Percentiles rank a stretch among this genome's conserved stretches.
These are phyloP conservation scores for Sinapis alba DNA, from an alignment of 441 rosid species.

Conservation along the genomic window DNA sequence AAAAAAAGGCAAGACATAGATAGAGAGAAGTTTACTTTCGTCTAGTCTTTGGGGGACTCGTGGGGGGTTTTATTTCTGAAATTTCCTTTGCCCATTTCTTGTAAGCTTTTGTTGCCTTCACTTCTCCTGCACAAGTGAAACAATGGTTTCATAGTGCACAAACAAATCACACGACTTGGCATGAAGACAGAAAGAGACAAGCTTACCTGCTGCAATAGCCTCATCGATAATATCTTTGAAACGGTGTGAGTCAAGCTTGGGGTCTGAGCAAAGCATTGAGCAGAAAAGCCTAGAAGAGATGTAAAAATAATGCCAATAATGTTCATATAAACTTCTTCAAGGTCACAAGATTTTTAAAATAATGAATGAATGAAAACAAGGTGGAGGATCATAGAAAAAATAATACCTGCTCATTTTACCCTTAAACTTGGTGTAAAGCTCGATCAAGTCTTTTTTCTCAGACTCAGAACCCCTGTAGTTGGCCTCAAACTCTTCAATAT, in stretches of 20 bases:
- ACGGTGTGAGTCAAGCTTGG: slow-evolving; percentile 92
- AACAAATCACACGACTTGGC: neutral
- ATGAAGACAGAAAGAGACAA: neutral
- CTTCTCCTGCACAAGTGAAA: slow-evolving; percentile 51
- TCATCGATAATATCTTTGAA: slow-evolving; percentile 78
- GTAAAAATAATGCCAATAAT: neutral
- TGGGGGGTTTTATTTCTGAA: slow-evolving; percentile 76
- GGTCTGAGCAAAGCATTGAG: slow-evolving; percentile 90
- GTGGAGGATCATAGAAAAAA: neutral
- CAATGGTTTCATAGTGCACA: neutral
- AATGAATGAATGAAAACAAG: slow-evolving; percentile 8
- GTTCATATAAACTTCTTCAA: neutral
- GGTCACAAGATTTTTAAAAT: neutral
- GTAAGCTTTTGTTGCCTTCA: slow-evolving; percentile 73
- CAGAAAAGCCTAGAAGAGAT: slow-evolving; percentile 68
- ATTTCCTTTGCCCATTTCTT: slow-evolving; percentile 78
- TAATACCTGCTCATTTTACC: slow-evolving; percentile 80
- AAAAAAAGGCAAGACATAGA: neutral
- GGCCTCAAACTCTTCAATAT: slow-evolving; percentile 87
- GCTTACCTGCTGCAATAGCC: slow-evolving; percentile 69
- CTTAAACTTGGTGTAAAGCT: slow-evolving; percentile 61
- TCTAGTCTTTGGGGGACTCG: slow-evolving; percentile 56
- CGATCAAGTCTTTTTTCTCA: slow-evolving; percentile 85
- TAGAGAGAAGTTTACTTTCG: slow-evolving; percentile 48
- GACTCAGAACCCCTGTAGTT: slow-evolving; percentile 91